A percentile compares a stretch with the other conserved stretches of the same genome.
Conservation (phyloP, 176 grass and related monocot species). For the Eragrostis curvula region DNA sequence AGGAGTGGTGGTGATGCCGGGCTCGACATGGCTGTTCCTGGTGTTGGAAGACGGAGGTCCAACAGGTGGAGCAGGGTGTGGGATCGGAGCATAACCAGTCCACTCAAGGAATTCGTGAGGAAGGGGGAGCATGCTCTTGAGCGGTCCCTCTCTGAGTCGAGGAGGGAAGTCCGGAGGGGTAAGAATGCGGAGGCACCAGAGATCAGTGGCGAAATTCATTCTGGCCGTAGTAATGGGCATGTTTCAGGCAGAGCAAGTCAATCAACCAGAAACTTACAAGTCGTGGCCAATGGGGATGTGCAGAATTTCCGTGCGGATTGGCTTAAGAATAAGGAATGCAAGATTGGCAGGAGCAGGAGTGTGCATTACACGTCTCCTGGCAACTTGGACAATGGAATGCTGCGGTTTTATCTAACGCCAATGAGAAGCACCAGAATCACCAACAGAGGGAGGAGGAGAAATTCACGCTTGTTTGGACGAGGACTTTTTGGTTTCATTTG, state of each 20-base stretch:
- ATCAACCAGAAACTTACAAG: slow-evolving; percentile 36
- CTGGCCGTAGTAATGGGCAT: slow-evolving; percentile 33
- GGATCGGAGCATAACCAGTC: slow-evolving; percentile 75
- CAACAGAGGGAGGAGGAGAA: slow-evolving; percentile 76
- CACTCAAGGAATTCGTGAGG: slow-evolving; percentile 68
- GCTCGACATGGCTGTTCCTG: slow-evolving; percentile 28
- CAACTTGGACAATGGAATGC: slow-evolving; percentile 84
- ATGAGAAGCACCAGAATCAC: slow-evolving; percentile 66
- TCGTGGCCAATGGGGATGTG: slow-evolving; percentile 36
- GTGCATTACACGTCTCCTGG: slow-evolving; percentile 92
- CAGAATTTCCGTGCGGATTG: slow-evolving; percentile 48
- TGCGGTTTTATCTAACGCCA: slow-evolving; percentile 96
- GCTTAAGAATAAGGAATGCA: slow-evolving; percentile 65
- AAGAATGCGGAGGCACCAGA: slow-evolving; percentile 50
- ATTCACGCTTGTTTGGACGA: slow-evolving; percentile 57
- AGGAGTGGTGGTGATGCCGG: slow-evolving; percentile 10
- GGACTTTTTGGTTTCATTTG: slow-evolving; percentile 83
- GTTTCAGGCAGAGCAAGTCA: slow-evolving; percentile 44
- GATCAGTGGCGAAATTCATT: slow-evolving; percentile 33
- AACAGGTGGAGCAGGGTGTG: slow-evolving; percentile 75
- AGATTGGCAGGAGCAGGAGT: slow-evolving; percentile 87
- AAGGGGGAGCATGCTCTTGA: slow-evolving; percentile 72
- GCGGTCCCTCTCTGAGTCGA: slow-evolving; percentile 72
- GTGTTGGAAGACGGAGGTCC: slow-evolving; percentile 55
- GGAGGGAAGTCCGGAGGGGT: slow-evolving; percentile 56